Evolutionary conservation across 306 rosid species (phyloP), one percentile per base, ranked within the genome.

Genomic region (Quercus gilva): DNA sequence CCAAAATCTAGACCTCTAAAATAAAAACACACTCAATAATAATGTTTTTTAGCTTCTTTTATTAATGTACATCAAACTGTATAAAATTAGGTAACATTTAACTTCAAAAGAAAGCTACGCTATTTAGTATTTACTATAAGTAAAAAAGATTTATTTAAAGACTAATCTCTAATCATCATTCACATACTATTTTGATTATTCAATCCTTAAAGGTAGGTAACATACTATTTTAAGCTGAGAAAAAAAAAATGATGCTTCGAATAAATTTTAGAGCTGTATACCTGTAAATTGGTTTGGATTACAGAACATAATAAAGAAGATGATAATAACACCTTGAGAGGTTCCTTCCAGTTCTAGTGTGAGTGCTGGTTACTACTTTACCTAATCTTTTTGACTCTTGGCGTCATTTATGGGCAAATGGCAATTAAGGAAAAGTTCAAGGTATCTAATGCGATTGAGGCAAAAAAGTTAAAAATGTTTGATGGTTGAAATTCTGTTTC

Each of bases 401-500:
- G 76, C 71, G 82, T 33, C 51, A 17, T 20, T 13, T 4, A 13
- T 19, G 21, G 41, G 45, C 71, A 65, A 33, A 72, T 82, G 82
- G 88, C 85, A 86, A 78, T 74, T 80, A 35, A 52, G 78, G 68
- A 70, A 87, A 87, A 87, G 84, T 58, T 77, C 29, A 33, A 70
- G 89, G 92, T 68, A 91, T 92, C 91, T 84, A 78, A 88, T 87
- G 82, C 90, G 85, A 78, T 53, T 78, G 61, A 18, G 52, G 69
- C 65, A 17, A 5, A 2, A 75, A 65, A 74, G 79, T 18, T 76
- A 20, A 69, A 49, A 49, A 49, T 49, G 56, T 73, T 78, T 17
- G 13, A 69, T 73, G 80, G 57, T 73, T 80, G 79, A 65, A 82
- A 82, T 82, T 68, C 3, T 51, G 59, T 63, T 15, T n/a, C 79